Base-by-base conservation (phyloP, 495 filamentous ascomycete genomes). In the Pseudomonodictys pantanalensis region DNA sequence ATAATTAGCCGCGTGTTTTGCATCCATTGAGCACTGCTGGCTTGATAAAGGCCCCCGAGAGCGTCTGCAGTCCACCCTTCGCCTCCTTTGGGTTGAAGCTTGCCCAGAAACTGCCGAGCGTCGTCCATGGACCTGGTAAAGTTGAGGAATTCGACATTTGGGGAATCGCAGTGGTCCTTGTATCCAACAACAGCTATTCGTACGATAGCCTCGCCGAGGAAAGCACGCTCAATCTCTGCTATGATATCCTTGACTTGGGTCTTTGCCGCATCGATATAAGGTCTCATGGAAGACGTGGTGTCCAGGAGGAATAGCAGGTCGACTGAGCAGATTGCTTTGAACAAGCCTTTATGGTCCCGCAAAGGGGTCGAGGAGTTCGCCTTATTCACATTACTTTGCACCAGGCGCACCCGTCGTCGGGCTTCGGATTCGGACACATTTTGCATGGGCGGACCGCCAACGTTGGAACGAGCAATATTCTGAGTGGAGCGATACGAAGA, bases 221-320 rank as follows among this genome's bases (percentile, higher is more conserved):
- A 73, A 0, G 64, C 41, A 1, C 20, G 20, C 29, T 66, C 61
- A 62, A 76, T 71, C n/a, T 74, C 73, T 1, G 58, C 47, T 1
- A 75, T 41, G 42, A 75, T 75, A 51, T 45, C 65, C 54, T 51
- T 66, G 35, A 76, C 69, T 32, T 76, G 72, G 1, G 63, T 52
- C 43, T 72, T 75, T 39, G 70, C 71, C 1, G 69, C 70, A 3
- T 68, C 54, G 32, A 76, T 72, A 50, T 73, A 67, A 6, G 50
- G 12, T 0, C 0, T 9, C 73, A 76, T 73, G 2, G 73, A 75
- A 0, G 45, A 30, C 0, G 72, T 76, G 15, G 72, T 73, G 54
- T 76, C 73, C 20, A 76, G 70, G 49, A 76, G 68, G 54, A 76
- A 76, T 3, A 76, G 57, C 52, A 75, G 29, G 43, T 76, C 73